Base-by-base conservation (phyloP, 257 asterid genomes). In the Petrea volubilis region DNA sequence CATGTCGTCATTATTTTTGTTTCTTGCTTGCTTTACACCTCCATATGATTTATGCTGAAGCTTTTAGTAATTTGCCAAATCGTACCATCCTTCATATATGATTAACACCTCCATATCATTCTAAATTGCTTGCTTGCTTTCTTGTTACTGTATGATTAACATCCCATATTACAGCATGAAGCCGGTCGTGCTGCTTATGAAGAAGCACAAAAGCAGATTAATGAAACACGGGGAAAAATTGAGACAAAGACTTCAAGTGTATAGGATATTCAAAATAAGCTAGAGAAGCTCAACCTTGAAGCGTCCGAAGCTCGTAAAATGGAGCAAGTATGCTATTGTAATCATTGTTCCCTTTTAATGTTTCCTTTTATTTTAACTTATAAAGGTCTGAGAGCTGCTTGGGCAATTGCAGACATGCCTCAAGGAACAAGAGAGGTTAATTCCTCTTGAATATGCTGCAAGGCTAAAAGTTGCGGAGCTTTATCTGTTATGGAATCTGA, bases 381-480 rank as follows among this genome's bases (percentile, higher is more conserved):
- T 66, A 28, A 61, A 40, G 55, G 38, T 23, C 12, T 31, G 47
- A 17, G 61, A 38, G 50, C 41, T 66, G 56, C 71, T 64, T 70
- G 64, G 68, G 28, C 62, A 9, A 33, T 72, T 81, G 73, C 85
- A 93, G 98, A 76, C 73, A 66, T 84, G 83, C 71, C 75, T 80
- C 58, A 79, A 79, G 68, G 97, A 93, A 74, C 92, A 93, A 77
- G 95, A 84, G 60, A 84, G 66, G 61, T 67, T 92, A 81, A 80
- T 81, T 75, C 92, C 91, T 73, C 85, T 82, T 6, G 99, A 95
- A 79, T 91, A 88, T 70, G 86, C 90, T 68, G 97, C 99, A 6
- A 90, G 99, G 62, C 93, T 84, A 74, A 95, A 83, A 82, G 95
- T 92, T 69, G 70, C 79, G 28, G 99, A 95, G 87, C 97, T 95